Conservation (phyloP, 2,329 filamentous ascomycete species). For the Stagonosporopsis tanaceti region DNA sequence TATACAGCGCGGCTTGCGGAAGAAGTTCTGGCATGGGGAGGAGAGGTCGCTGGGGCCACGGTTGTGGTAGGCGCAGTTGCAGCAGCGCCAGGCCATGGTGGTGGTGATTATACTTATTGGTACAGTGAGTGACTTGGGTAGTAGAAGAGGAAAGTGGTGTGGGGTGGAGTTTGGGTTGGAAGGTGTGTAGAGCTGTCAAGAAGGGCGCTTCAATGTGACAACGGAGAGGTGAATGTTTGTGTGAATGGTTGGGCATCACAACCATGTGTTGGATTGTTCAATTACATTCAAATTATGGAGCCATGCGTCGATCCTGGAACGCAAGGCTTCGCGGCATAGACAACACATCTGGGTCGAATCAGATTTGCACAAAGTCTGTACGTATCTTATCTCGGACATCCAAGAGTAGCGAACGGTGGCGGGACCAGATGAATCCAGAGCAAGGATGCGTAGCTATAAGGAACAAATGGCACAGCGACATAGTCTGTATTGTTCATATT, state of each 20-base stretch:
- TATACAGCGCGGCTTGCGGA: neutral
- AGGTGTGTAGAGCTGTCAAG: neutral
- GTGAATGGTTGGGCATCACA: neutral
- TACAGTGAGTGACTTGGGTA: neutral
- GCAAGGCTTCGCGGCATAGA: neutral
- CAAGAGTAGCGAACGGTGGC: no score
- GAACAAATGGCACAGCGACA: no score
- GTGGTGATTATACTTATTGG: neutral
- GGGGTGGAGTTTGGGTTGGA: neutral
- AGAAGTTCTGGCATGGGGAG: conserved; percentile 8
- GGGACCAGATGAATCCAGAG: no score
- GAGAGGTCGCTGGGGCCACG: neutral
- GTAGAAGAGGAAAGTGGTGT: neutral
- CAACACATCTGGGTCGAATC: no score
- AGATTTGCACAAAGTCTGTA: no score
- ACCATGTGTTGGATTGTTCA: neutral
- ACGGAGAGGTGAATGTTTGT: neutral
- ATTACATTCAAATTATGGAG: neutral
- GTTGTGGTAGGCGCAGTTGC: conserved; percentile 7
- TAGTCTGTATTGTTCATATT: neutral
- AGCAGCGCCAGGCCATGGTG: conserved; percentile 16
- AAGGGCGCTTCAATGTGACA: neutral
- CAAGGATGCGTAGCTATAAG: neutral
- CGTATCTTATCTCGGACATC: no score
- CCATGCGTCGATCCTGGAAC: no score